phyloP scores from a whole-genome alignment of 1,284 basidiomycete genomes.

The Cryptococcus floricola region DNA sequence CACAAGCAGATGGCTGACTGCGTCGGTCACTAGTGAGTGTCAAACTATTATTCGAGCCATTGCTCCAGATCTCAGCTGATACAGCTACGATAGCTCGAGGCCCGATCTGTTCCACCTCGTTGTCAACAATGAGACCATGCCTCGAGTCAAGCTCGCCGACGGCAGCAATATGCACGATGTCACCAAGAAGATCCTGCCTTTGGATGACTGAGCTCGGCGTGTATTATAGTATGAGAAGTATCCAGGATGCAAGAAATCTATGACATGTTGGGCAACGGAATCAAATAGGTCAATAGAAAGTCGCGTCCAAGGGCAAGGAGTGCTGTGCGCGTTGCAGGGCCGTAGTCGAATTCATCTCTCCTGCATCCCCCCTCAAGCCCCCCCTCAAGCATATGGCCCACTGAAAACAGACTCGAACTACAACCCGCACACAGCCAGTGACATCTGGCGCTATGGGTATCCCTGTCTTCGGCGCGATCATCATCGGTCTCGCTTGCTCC shows the following conservation, averaged over 20 bases:
- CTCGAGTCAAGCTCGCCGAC: constrained; percentile 13
- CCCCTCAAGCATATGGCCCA: too few species aligned
- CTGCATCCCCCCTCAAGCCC: too few species aligned
- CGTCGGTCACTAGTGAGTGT: constrained; percentile 12
- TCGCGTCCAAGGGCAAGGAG: too few species aligned
- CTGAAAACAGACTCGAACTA: too few species aligned
- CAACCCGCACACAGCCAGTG: too few species aligned
- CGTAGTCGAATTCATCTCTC: too few species aligned
- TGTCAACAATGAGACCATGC: constrained; percentile 7
- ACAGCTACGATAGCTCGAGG: constrained; percentile 5
- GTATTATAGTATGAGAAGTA: background rate
- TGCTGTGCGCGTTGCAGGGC: too few species aligned
- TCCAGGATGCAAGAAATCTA: background rate
- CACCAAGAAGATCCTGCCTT: constrained; percentile 1
- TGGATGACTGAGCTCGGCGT: constrained; percentile 2
- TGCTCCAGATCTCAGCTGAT: background rate
- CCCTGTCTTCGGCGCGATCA: constrained; percentile 59
- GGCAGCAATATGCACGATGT: constrained; percentile 1
- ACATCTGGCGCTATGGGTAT: constrained; percentile 32
- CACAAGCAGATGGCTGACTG: constrained; percentile 18
- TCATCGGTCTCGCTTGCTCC: constrained; percentile 77
- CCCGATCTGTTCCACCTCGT: constrained; percentile 12
- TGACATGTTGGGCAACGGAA: too few species aligned
- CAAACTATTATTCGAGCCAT: too few species aligned
- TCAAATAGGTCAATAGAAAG: too few species aligned